Evolutionary conservation across 805 yeast genomes (phyloP).

Genomic region (Yarrowia osloensis): DNA sequence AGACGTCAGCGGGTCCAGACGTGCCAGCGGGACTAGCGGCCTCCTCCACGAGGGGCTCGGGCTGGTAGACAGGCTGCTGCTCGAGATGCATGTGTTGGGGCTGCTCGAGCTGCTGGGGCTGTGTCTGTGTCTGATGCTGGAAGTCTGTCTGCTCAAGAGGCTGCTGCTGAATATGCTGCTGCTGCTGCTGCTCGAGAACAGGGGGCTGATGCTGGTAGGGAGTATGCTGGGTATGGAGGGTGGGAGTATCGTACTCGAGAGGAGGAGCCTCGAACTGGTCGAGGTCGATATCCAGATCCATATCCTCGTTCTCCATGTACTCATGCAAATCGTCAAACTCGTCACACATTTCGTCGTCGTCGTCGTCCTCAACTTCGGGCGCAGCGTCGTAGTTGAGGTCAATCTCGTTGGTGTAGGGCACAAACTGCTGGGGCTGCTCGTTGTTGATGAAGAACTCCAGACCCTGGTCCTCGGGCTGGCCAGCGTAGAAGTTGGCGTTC

Average conservation of each 20-base stretch:
- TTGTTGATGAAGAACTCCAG: conserved; percentile 27
- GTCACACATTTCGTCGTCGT: conserved; percentile 28
- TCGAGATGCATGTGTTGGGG: background rate
- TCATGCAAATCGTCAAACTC: conserved; percentile 29
- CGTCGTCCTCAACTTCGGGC: conserved; percentile 26
- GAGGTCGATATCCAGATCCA: conserved; percentile 30
- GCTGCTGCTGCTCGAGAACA: background rate
- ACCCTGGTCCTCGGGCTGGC: conserved; percentile 10
- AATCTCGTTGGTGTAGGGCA: conserved; percentile 17
- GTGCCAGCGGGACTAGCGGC: background rate
- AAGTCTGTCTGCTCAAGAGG: background rate
- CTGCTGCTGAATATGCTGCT: background rate
- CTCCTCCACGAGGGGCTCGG: conserved; percentile 7
- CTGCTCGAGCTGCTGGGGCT: background rate
- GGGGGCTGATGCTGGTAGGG: conserved; percentile 1
- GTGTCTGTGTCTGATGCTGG: background rate
- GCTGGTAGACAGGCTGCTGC: background rate
- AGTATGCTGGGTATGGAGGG: conserved; percentile 15
- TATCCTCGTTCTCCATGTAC: conserved; percentile 30
- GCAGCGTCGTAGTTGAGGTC: conserved; percentile 25
- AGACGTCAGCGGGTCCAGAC: background rate
- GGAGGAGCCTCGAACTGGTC: conserved; percentile 30
- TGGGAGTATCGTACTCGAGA: conserved; percentile 25
- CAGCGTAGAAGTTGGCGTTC: conserved; percentile 16
- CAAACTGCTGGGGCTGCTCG: conserved; percentile 27